A percentile compares a stretch with the other conserved stretches of the same genome.
phyloP scores from a whole-genome alignment of 371 early-diverging fungal genomes.

The Syncephalastrum contaminatum region DNA sequence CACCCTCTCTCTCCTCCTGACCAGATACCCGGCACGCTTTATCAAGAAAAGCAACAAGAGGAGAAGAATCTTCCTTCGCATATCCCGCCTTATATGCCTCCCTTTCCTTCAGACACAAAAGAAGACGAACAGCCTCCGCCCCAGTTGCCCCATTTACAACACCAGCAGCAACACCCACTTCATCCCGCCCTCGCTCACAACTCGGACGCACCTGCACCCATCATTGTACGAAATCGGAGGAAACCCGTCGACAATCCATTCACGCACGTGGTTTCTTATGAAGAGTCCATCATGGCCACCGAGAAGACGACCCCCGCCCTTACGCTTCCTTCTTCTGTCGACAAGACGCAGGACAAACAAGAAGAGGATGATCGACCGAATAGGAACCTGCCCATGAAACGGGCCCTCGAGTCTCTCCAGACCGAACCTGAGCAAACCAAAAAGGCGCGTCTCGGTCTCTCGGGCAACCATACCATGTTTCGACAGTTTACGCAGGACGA shows the following conservation, averaged over 20 bases:
- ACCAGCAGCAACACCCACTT: slow-evolving; percentile 9
- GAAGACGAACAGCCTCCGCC: slow-evolving; percentile 19
- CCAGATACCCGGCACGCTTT: not conserved
- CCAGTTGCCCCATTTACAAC: slow-evolving; percentile 4
- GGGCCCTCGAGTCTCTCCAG: slow-evolving; percentile 21
- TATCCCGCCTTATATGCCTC: slow-evolving; percentile 43
- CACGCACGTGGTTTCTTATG: slow-evolving; percentile 49
- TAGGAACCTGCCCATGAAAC: slow-evolving; percentile 16
- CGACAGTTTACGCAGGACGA: slow-evolving; percentile 32
- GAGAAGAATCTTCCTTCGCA: slow-evolving; percentile 29
- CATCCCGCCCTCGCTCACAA: slow-evolving; percentile 5
- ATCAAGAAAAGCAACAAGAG: not conserved
- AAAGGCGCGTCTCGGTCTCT: slow-evolving; percentile 23
- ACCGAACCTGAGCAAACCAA: slow-evolving; percentile 13
- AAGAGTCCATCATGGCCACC: slow-evolving; percentile 43
- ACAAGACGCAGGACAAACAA: slow-evolving; percentile 1
- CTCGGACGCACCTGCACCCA: slow-evolving; percentile 22
- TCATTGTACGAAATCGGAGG: slow-evolving; percentile 37
- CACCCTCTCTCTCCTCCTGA: not conserved
- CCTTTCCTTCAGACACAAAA: slow-evolving; percentile 38
- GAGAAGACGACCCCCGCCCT: slow-evolving; percentile 15
- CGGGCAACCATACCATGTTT: slow-evolving; percentile 32
- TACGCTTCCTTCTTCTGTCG: not conserved
- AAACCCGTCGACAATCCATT: slow-evolving; percentile 54
- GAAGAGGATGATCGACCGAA: slow-evolving; percentile 8